Base-by-base conservation (phyloP, 495 filamentous ascomycete species). In the Xylaria longipes region DNA sequence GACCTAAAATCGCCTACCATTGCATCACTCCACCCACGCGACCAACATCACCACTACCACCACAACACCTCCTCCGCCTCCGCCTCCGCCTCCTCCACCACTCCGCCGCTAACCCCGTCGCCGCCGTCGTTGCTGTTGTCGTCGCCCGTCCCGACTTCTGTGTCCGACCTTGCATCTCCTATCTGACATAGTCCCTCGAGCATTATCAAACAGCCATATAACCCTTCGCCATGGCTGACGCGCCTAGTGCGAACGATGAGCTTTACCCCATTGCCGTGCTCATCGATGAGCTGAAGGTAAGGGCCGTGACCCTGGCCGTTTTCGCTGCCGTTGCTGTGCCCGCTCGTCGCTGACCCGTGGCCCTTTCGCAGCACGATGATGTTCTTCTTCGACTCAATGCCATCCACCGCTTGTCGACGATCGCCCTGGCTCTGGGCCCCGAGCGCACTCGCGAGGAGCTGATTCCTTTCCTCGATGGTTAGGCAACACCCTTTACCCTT, bases 201-300 rank as follows among this genome's bases (percentile, higher is more conserved):
- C 62, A 37, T 46, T 25, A 50, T 54, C 61, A 46, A 57, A 60
- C 62, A 48, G 50, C 29, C 39, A 22, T 45, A 29, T 29, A 67
- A 75, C 67, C 76, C 75, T 78, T 78, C 84, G 80, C 72, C 77
- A 88, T 88, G 86, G 84, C 86, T 76, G 86, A 88, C 80, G 84
- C 84, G 79, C 77, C 82, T 72, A 84, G 83, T 79, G 78, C 86
- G 84, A 97, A 90, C 80, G 95, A 98, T 83, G 97, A 98, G 89
- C 94, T 99, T 73, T 98, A 97, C 83, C 96, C 96, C 78, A 99
- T 99, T 87, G 96, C 96, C 72, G 97, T 99, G 68, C 90, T 99
- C 80, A 99, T 99, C 84, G 96, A 99, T 83, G 96, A 99, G 89
- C 87, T 99, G 77, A 99, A 99, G 93, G 95, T 97, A 86, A 76